phyloP scores from a whole-genome alignment of 345 rosid genomes.

The Dovyalis caffra region DNA sequence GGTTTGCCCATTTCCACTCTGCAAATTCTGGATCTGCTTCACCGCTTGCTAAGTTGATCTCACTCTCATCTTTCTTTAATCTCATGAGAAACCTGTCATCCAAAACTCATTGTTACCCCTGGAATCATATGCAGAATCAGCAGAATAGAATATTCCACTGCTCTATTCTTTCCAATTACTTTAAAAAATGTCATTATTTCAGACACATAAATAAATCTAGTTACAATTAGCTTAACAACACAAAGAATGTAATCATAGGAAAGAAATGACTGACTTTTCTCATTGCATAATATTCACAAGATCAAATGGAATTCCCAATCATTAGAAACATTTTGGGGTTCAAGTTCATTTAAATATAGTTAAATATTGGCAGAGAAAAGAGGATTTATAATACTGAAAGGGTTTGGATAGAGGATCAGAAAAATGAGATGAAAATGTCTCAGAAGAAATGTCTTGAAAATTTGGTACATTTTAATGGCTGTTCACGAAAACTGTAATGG shows the following conservation, averaged over 20 bases:
- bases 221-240: background rate
- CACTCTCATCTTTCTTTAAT: constrained; percentile 65
- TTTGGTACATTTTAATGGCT: background rate
- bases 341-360: background rate
- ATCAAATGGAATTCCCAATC: background rate
- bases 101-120: constrained; percentile 7
- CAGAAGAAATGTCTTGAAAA: background rate
- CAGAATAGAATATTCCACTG: background rate
- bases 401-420: background rate
- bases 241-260: background rate
- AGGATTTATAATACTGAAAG: background rate
- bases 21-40: constrained; percentile 86
- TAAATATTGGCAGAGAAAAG: background rate
- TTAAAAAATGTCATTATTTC: background rate
- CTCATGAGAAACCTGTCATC: constrained; percentile 79
- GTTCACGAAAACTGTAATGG: background rate
- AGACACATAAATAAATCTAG: background rate
- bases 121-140: background rate
- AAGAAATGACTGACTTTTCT: background rate
- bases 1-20: constrained; percentile 94
- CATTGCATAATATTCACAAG: background rate
- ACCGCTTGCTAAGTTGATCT: constrained; percentile 74
- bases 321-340: background rate
- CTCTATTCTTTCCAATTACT: background rate
- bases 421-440: background rate